phyloP scores from a whole-genome alignment of 257 asterid genomes.

The Cruciata laevipes region DNA sequence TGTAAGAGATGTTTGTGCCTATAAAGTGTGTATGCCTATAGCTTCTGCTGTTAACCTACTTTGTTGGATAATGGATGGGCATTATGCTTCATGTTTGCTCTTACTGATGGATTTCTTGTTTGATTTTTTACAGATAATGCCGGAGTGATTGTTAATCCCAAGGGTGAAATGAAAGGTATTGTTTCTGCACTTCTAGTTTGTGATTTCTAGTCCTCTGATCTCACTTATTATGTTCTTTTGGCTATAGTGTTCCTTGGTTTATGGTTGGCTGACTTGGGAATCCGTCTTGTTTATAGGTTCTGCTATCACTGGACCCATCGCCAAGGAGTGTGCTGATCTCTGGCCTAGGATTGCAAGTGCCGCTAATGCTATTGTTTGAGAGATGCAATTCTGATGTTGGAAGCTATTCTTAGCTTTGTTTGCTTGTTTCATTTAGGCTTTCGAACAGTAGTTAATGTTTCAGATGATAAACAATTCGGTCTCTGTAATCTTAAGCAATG shows the following conservation, averaged over 20 bases:
- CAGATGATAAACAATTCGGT: background rate
- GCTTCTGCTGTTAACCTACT: too few species aligned
- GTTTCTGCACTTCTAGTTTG: too few species aligned
- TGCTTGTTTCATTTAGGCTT: background rate
- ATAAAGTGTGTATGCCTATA: too few species aligned
- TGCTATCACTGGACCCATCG: constrained; percentile 50
- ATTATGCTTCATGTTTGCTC: too few species aligned
- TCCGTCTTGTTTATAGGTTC: too few species aligned
- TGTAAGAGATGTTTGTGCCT: too few species aligned
- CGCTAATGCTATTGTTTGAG: constrained; percentile 49
- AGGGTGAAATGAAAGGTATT: constrained; percentile 62
- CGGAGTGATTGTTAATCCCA: constrained; percentile 55
- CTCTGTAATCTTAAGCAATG: constrained; percentile 7
- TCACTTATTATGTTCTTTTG: background rate
- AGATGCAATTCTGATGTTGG: background rate
- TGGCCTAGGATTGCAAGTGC: constrained; percentile 61
- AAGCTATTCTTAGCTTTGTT: background rate
- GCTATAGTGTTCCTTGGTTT: background rate
- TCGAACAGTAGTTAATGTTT: constrained; percentile 8
- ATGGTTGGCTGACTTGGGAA: background rate
- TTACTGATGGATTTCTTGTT: background rate
- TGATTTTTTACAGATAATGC: constrained; percentile 36
- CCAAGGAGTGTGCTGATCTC: constrained; percentile 53
- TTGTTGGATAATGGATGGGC: too few species aligned
- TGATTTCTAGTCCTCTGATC: background rate